Conservation (phyloP, 805 yeast species). For the Danielia oregonensis region DNA sequence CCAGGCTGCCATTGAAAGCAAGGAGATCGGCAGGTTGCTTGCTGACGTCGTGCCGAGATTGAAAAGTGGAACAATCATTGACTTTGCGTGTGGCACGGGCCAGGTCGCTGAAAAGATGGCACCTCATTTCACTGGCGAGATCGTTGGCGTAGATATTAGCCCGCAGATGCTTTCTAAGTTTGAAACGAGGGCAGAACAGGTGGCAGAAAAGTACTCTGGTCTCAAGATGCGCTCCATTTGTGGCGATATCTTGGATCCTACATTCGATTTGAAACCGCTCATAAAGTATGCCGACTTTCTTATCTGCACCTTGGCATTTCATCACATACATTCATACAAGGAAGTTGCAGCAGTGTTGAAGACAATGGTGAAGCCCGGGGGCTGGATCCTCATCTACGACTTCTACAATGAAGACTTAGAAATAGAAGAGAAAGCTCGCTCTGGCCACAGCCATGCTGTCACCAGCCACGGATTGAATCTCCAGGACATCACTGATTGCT, state of each 20-base stretch:
- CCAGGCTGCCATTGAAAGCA: constrained; percentile 8
- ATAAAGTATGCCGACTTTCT: constrained; percentile 23
- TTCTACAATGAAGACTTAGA: constrained; percentile 32
- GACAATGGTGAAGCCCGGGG: constrained; percentile 30
- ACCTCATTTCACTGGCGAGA: constrained; percentile 24
- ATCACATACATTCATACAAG: constrained; percentile 33
- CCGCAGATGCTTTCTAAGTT: constrained; percentile 17
- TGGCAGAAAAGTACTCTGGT: constrained; percentile 5
- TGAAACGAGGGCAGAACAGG: constrained; percentile 1
- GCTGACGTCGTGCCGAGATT: constrained; percentile 13
- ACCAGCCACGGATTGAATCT: constrained; percentile 5
- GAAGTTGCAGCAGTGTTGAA: constrained; percentile 28
- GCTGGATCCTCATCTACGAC: constrained; percentile 34
- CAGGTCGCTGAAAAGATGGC: constrained; percentile 27
- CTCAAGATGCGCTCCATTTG: constrained; percentile 14
- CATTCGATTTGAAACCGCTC: constrained; percentile 8
- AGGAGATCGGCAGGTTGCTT: constrained; percentile 9
- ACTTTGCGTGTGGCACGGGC: constrained; percentile 46
- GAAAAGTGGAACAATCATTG: constrained; percentile 26
- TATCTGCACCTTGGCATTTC: constrained; percentile 35
- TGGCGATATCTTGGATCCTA: constrained; percentile 24
- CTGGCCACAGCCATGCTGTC: background rate
- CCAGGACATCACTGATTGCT: constrained; percentile 2
- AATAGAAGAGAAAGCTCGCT: background rate
- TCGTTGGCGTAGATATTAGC: constrained; percentile 38